These are phyloP conservation scores for Venturia effusa DNA, from an alignment of 2,329 filamentous ascomycete species.

Conservation along the genomic window DNA sequence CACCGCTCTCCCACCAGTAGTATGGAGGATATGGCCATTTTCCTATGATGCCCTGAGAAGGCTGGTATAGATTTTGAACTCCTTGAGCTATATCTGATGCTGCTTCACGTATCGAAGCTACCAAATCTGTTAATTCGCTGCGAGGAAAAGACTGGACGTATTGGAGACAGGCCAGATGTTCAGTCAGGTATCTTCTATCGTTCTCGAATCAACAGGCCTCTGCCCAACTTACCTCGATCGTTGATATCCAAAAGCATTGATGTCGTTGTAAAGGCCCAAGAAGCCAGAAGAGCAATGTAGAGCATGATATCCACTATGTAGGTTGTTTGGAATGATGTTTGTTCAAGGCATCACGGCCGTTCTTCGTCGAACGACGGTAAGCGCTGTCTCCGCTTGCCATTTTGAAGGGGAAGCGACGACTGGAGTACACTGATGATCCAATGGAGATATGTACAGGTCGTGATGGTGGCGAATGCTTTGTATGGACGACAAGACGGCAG, in stretches of 20 bases:
- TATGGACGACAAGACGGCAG: neutral
- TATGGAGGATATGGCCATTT: conserved; percentile 21
- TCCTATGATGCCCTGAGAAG: neutral
- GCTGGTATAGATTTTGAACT: neutral
- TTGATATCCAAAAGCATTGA: neutral
- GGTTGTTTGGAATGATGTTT: neutral
- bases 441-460: neutral
- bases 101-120: neutral
- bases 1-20: conserved; percentile 33
- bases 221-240: neutral
- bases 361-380: neutral
- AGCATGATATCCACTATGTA: neutral
- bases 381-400: neutral
- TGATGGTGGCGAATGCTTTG: neutral
- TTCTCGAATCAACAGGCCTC: too few relatives aligned
- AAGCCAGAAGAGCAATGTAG: neutral
- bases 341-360: neutral
- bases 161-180: too few relatives aligned
- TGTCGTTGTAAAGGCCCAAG: neutral
- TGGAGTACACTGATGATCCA: neutral
- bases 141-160: neutral
- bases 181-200: too few relatives aligned
- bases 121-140: neutral
- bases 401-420: neutral
- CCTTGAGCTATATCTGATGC: neutral